Percentiles rank a stretch among this genome's conserved stretches.
Evolutionary conservation across 306 rosid species (phyloP).

Genomic region (Cotoneaster glaucophyllus): DNA sequence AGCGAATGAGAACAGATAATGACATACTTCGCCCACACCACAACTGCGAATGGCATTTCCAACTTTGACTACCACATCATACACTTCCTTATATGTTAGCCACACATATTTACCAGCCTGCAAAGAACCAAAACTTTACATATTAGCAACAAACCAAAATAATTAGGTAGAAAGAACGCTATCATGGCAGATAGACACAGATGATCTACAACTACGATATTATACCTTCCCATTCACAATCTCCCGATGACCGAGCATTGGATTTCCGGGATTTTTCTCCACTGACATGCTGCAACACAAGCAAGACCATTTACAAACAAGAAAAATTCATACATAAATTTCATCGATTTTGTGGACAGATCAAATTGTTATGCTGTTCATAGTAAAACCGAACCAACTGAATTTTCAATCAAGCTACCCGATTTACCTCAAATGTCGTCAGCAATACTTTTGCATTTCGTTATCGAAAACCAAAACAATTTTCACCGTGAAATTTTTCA

Average conservation of each 20-base stretch:
- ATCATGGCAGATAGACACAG: not conserved
- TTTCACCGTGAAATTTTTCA: not conserved
- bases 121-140: slow-evolving; percentile 10
- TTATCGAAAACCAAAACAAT: not conserved
- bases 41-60: slow-evolving; percentile 73
- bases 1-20: not conserved
- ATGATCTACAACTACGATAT: not conserved
- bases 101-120: slow-evolving; percentile 77
- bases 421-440: not conserved
- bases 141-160: slow-evolving; percentile 10
- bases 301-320: not conserved
- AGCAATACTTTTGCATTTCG: not conserved
- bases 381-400: not conserved
- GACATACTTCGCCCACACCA: slow-evolving; percentile 62
- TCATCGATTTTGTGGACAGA: not conserved
- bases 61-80: slow-evolving; percentile 64
- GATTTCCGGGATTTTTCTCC: slow-evolving; percentile 58
- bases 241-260: slow-evolving; percentile 80
- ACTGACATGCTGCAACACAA: slow-evolving; percentile 58
- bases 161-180: not conserved
- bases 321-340: not conserved
- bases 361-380: not conserved
- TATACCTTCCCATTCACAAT: slow-evolving; percentile 60
- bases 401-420: not conserved
- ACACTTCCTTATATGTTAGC: slow-evolving; percentile 67